Evolutionary conservation across 2,329 filamentous ascomycete genomes (phyloP), one percentile per base, ranked within the genome.

Genomic region (Myotisia sp.): DNA sequence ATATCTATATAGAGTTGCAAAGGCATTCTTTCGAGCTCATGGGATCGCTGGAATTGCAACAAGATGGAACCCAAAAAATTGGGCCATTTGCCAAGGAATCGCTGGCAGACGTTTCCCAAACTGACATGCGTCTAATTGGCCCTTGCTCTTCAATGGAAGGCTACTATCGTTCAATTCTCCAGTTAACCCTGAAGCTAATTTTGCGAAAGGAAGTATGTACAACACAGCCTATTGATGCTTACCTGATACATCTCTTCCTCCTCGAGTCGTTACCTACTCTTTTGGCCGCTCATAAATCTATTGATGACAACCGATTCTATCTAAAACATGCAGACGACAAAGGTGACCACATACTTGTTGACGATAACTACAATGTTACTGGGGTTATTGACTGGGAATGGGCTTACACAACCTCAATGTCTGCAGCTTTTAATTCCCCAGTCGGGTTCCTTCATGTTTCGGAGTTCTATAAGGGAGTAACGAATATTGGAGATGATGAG

Each of bases 311-410:
- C 3, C 47, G 43, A 16, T 68, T 58, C 45, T 67, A 59, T 37
- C 45, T 69, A 6, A 67, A 63, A 41, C 56, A 65, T 42, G 45
- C 52, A n/a, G 58, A 65, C 37, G 63, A 68, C 40, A 68, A 67
- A 42, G 63, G 60, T 2, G 62, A 67, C 34, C 62, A 68, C 30
- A 55, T 69, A 9, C 48, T 69, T 1, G 56, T 59, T 2, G 58
- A 69, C 37, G 51, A 63, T 3, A 30, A 63, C 5, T 62, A 52
- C 38, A 61, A 64, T 37, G 57, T 69, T 21, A 65, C 58, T 4
- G 62, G 60, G 1, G 61, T 69, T 20, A 61, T 68, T 34, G 63
- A 68, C 40, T 68, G 60, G 61, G 56, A 63, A 38, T 61, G 52
- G 53, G 50, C 54, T 14, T 35, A 51, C 31, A 48, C 52, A 10